phyloP scores from a whole-genome alignment of 768 basidiomycete species.

The Coprinopsis sp. region DNA sequence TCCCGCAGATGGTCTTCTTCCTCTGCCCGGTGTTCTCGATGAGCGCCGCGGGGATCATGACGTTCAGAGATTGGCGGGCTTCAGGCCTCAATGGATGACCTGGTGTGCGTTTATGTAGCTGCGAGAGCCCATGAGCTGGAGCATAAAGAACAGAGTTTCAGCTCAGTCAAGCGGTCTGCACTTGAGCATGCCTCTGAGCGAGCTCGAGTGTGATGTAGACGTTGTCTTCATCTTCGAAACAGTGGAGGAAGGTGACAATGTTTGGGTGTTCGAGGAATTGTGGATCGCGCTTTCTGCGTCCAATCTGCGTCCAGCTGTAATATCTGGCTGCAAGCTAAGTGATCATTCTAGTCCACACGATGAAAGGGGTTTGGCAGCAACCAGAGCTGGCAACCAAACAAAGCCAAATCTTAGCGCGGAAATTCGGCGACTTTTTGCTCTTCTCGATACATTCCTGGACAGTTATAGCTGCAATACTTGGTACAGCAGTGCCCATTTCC shows the following conservation, averaged over 20 bases:
- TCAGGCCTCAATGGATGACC: conserved; percentile 96
- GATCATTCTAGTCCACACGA: no score
- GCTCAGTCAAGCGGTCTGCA: conserved; percentile 86
- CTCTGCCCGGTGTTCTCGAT: conserved; percentile 95
- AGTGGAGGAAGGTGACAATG: conserved; percentile 87
- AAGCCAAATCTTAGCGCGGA: no score
- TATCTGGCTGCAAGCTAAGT: no score
- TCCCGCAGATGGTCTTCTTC: conserved; percentile 99
- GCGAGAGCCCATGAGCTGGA: conserved; percentile 93
- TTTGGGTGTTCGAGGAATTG: conserved; percentile 87
- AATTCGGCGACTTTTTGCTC: no score
- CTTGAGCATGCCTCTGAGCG: conserved; percentile 87
- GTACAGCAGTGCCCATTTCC: no score
- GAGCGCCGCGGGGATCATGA: conserved; percentile 94
- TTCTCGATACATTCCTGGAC: no score
- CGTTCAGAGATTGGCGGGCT: conserved; percentile 94
- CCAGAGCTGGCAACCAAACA: no score
- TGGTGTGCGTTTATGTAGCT: conserved; percentile 96
- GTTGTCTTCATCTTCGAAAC: conserved; percentile 92
- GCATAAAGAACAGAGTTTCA: conserved; percentile 91
- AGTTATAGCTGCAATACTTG: no score
- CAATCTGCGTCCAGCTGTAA: no score
- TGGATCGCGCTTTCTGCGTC: conserved; percentile 99
- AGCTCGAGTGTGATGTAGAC: conserved; percentile 97
- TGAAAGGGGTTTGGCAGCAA: no score